Evolutionary conservation across 768 basidiomycete species (phyloP), one percentile per base, ranked within the genome.

Genomic region (Tulasnella sp.): DNA sequence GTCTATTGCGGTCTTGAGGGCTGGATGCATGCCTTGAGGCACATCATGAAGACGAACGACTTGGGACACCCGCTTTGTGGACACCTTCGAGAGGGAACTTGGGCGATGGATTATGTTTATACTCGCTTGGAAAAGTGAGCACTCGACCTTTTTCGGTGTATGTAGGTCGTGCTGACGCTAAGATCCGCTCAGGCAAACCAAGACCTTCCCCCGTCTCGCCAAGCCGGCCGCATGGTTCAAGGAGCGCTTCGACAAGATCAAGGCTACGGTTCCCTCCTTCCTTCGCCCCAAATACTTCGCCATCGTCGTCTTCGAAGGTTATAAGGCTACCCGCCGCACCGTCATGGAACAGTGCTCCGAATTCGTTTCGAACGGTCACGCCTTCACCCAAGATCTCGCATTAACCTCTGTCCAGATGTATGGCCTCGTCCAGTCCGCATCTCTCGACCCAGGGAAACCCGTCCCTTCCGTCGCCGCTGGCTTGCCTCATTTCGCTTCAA

Each of bases 281-380:
- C 88, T 99, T 85, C 90, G 97, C 31, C 98, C 98, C 31, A 99
- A 97, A 85, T 99, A 95, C 85, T 99, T 99, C 82, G 96, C 96
- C 0, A 89, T 99, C 80, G 89, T 97, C 78, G 88, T 99, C 80
- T 94, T 93, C 34, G 92, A 92, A 80, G 96, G 96, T 1, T 97
- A 98, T 88, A 98, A 96, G 85, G 95, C 94, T 14, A 93, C 96
- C 27, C 91, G 96, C 31, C 88, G 89, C 42, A 89, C 92, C 0
- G 94, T 91, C 18, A 87, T 99, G 68, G 95, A 97, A 82, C 97
- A 96, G 83, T 92, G 88, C 82, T 94, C 96, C 18, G 94, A 94
- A 44, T 97, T 99, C 83, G 88, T 98, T 72, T 88, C 90, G 16
- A 89, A 91, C 24, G 96, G 98, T 1, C 94, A 96, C 84, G 88